phyloP scores from a whole-genome alignment of 78 protist species.

The Polysphondylium violaceum region DNA sequence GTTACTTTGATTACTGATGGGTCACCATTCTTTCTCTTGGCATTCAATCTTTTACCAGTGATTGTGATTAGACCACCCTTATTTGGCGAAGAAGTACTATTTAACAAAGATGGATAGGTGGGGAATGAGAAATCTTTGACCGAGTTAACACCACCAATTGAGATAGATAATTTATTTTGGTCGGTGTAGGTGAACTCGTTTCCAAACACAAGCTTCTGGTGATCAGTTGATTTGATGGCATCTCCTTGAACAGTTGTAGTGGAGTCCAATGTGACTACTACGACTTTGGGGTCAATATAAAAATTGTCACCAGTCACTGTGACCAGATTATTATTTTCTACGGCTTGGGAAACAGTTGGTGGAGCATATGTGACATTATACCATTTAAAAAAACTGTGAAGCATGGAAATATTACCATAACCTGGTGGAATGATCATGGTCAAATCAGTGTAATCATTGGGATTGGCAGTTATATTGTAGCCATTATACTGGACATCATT shows the following conservation, averaged over 20 bases:
- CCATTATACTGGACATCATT: too few species aligned
- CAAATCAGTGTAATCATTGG: background rate
- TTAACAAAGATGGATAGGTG: background rate
- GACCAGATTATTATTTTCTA: background rate
- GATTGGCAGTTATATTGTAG: too few species aligned
- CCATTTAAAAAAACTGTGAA: background rate
- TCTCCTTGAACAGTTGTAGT: background rate
- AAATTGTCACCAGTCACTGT: background rate
- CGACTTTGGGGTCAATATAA: background rate
- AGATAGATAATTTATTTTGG: background rate
- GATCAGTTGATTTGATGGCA: background rate
- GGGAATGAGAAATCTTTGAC: background rate
- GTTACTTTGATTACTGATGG: background rate
- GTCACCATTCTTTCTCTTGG: background rate
- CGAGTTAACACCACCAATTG: background rate
- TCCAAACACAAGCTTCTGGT: background rate
- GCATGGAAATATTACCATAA: background rate
- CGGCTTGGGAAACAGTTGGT: background rate
- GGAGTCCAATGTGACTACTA: background rate
- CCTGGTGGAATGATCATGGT: background rate
- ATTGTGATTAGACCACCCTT: background rate
- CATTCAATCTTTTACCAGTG: background rate
- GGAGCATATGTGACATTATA: background rate
- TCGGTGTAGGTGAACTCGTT: background rate
- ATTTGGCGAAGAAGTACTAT: background rate